Evolutionary conservation across 768 basidiomycete genomes (phyloP), one percentile per base, ranked within the genome.

Genomic region (Psilocybe sp.): DNA sequence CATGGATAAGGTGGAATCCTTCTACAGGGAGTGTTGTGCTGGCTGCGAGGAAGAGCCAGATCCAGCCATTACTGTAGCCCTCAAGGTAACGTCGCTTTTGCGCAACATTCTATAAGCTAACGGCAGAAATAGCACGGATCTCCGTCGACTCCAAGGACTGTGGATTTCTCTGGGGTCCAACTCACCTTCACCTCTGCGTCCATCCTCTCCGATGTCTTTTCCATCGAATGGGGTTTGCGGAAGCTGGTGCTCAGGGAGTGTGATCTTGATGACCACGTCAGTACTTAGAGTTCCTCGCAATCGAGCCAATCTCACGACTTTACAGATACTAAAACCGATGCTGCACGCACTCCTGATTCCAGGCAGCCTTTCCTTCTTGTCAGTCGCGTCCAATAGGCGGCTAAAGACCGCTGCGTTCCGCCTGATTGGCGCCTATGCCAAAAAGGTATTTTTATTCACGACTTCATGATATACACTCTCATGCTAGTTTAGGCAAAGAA

Each of bases 151-250:
- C 90, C 92, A 0, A 79, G 91, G 14, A 75, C 84, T 0, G 77
- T 94, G 14, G 88, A 93, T 64, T 72, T 92, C n/a, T 86, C 92
- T 2, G 81, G 88, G 9, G 81, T 87, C 16, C 86, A 85, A 58
- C 75, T 98, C 15, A 87, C 81, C 0, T 65, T 77, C 1, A 77
- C 83, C 1, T 75, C 81, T 0, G 87, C 92, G 0, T 84, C 86
- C 11, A 84, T 93, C 14, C 76, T 99, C 14, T 87, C 96, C 0
- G 96, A 98, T 67, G 83, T 97, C 12, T 84, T 98, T 55, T 82
- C 84, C 7, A 86, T 97, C 50, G 92, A 98, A 66, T 98, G 94
- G 89, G 95, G 94, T 0, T 71, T 97, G 15, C 76, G 87, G 20
- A 95, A 92, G 60, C 72, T 96, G 16, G 84, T 88, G 0, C 78